Percentiles rank a stretch among this genome's conserved stretches.
Conservation (phyloP, 1,284 basidiomycete species). For the Apiotrichum laibachii region DNA sequence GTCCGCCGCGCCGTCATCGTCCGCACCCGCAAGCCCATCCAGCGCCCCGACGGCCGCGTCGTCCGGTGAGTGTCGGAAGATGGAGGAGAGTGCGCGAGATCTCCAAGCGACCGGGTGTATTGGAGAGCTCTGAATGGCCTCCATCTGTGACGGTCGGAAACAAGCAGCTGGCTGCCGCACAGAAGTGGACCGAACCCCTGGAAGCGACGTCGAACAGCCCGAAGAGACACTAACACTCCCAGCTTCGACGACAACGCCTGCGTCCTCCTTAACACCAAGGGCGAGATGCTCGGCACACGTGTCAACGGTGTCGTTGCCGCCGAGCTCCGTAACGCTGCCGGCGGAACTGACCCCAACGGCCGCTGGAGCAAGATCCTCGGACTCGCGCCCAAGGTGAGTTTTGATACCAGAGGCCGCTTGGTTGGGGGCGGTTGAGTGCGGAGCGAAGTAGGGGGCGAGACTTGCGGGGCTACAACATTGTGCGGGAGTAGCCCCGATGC, state of each 20-base stretch:
- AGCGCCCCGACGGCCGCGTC: slow-evolving; percentile 44
- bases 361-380: slow-evolving; percentile 89
- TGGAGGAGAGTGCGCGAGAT: neutral
- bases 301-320: slow-evolving; percentile 91
- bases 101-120: too few relatives aligned
- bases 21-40: slow-evolving; percentile 60
- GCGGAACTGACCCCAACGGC: slow-evolving; percentile 58
- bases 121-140: too few relatives aligned
- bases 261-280: slow-evolving; percentile 92
- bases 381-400: slow-evolving; percentile 80
- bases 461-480: too few relatives aligned
- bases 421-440: too few relatives aligned
- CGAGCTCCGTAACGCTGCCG: slow-evolving; percentile 64
- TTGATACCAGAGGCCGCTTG: neutral
- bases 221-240: slow-evolving; percentile 5
- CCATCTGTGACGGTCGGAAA: too few relatives aligned
- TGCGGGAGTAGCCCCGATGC: too few relatives aligned
- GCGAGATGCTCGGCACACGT: slow-evolving; percentile 92
- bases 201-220: too few relatives aligned
- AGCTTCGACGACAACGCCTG: slow-evolving; percentile 98
- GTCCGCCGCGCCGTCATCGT: slow-evolving; percentile 93
- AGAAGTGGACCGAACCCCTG: too few relatives aligned
- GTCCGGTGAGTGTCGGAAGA: slow-evolving; percentile 36
- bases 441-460: neutral
- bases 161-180: too few relatives aligned